These are phyloP conservation scores for Pythium phragmiticola DNA, from an alignment of 352 stramenopile genomes.

Conservation along the genomic window DNA sequence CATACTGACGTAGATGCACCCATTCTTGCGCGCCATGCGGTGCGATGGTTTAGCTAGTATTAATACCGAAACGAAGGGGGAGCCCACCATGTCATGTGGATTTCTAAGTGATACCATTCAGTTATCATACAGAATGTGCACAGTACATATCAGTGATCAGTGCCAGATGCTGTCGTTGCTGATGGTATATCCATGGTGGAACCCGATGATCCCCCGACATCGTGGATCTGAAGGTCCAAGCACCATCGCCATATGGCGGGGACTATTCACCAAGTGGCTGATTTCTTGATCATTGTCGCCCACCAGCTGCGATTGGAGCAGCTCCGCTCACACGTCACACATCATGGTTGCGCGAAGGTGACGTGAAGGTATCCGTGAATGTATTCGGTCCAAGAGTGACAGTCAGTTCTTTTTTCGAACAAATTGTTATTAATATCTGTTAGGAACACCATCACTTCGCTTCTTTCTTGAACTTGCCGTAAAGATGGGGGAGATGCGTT, in stretches of 20 bases:
- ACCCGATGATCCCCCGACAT: not conserved
- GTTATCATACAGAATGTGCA: not conserved
- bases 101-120: slow-evolving; percentile 14
- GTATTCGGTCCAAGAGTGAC: not conserved
- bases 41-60: not conserved
- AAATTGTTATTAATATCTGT: not conserved
- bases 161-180: slow-evolving; percentile 4
- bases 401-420: not conserved
- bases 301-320: slow-evolving; percentile 7
- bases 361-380: not conserved
- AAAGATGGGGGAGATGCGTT: not conserved
- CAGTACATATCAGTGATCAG: not conserved
- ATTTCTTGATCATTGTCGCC: slow-evolving; percentile 1
- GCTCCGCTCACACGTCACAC: slow-evolving; percentile 12
- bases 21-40: slow-evolving; percentile 16
- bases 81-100: slow-evolving; percentile 2
- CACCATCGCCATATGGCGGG: no score
- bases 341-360: slow-evolving; percentile 6
- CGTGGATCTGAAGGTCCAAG: not conserved
- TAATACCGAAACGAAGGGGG: no score
- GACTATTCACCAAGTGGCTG: no score
- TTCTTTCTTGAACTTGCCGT: slow-evolving; percentile 6
- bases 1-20: slow-evolving; percentile 15
- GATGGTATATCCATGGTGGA: slow-evolving; percentile 5
- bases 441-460: not conserved